These are phyloP conservation scores for Clonostachys sp. DNA, from an alignment of 2,329 filamentous ascomycete species.

Conservation along the genomic window DNA sequence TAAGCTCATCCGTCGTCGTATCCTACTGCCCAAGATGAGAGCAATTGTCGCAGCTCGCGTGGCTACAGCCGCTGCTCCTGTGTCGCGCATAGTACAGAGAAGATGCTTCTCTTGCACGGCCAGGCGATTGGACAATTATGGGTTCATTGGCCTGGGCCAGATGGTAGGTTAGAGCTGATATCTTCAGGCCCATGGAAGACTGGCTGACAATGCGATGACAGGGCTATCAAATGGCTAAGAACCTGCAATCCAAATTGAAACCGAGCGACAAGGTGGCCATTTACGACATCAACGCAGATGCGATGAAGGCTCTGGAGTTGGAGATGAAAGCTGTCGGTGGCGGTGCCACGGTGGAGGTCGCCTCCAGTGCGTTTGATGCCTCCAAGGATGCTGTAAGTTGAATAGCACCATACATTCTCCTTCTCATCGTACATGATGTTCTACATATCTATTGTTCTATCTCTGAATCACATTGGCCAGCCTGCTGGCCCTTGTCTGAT, in stretches of 20 bases:
- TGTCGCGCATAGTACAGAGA: conserved; percentile 19
- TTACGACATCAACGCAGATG: conserved; percentile 51
- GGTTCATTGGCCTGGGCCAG: conserved; percentile 56
- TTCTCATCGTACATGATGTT: conserved; percentile 10
- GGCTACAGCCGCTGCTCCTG: background rate
- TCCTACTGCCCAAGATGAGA: conserved; percentile 1
- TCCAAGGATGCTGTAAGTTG: conserved; percentile 47
- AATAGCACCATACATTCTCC: background rate
- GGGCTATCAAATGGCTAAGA: conserved; percentile 61
- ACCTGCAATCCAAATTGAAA: conserved; percentile 51
- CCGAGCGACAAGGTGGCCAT: conserved; percentile 45
- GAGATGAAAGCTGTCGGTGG: conserved; percentile 38
- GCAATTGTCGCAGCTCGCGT: background rate
- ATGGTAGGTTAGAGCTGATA: conserved; percentile 38
- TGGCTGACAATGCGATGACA: conserved; percentile 12
- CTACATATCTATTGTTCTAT: conserved; percentile 26
- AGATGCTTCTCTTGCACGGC: conserved; percentile 47
- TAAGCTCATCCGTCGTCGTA: too few species aligned
- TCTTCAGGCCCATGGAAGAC: background rate
- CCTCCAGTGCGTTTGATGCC: conserved; percentile 39
- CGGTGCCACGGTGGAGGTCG: conserved; percentile 42
- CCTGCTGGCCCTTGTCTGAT: conserved; percentile 51
- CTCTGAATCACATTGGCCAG: conserved; percentile 68
- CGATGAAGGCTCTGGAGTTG: conserved; percentile 37
- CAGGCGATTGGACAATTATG: conserved; percentile 45